phyloP scores from a whole-genome alignment of 306 rosid genomes.

The Mimosa pudica region DNA sequence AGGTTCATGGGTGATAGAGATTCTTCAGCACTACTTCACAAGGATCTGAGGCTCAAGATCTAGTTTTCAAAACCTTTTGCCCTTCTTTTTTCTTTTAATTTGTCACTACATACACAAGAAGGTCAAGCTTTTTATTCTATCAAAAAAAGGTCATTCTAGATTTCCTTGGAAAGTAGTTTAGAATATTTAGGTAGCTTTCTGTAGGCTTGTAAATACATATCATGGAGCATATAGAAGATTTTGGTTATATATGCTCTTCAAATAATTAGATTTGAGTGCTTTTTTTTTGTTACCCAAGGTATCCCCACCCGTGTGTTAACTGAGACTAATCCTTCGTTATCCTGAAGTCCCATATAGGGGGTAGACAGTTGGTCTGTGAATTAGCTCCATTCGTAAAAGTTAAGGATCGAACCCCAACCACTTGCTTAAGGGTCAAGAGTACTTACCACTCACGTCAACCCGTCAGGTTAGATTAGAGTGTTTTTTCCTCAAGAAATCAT shows the following conservation, averaged over 20 bases:
- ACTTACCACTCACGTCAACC: no score
- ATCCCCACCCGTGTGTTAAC: no score
- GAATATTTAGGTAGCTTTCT: neutral
- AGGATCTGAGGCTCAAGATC: constrained; percentile 35
- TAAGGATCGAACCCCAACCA: no score
- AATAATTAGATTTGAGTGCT: neutral
- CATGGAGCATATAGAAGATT: constrained; percentile 17
- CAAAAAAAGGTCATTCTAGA: neutral
- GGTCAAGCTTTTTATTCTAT: neutral
- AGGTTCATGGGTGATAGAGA: constrained; percentile 47
- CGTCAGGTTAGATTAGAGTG: no score
- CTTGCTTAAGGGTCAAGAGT: no score
- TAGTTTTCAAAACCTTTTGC: neutral
- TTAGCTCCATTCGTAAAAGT: no score
- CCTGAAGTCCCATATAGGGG: no score
- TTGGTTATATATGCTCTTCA: neutral
- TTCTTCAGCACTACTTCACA: constrained; percentile 37
- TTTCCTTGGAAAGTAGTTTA: neutral
- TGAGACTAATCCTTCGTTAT: no score
- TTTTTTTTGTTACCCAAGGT: neutral
- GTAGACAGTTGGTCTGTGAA: no score
- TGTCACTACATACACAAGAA: constrained; percentile 5
- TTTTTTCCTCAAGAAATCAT: neutral
- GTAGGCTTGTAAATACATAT: constrained; percentile 14
- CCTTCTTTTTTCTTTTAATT: neutral